A percentile compares a stretch with the other conserved stretches of the same genome.
phyloP scores from a whole-genome alignment of 2,329 filamentous ascomycete genomes.

The Calycina marina region DNA sequence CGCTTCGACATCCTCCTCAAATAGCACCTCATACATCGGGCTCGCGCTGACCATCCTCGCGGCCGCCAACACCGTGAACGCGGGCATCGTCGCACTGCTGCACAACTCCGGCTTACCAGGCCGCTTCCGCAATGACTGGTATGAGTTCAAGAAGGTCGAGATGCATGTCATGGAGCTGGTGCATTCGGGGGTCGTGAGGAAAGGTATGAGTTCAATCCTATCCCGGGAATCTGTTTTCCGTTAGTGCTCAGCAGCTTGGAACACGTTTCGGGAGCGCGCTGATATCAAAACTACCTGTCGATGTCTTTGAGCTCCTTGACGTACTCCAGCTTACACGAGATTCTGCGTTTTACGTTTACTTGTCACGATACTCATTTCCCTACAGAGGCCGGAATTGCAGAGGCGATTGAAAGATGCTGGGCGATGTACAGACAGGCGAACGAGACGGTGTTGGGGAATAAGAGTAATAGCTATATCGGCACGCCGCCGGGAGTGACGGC shows the following conservation, averaged over 20 bases:
- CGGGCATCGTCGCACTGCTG: slow-evolving; percentile 10
- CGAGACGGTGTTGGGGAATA: slow-evolving; percentile 6
- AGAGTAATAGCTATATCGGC: slow-evolving; percentile 3
- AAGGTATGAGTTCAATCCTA: too few species aligned
- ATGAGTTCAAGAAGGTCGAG: slow-evolving; percentile 12
- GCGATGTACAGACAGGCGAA: slow-evolving; percentile 6
- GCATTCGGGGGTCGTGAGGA: slow-evolving; percentile 6
- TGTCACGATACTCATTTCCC: too few species aligned
- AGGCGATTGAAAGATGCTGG: slow-evolving; percentile 7
- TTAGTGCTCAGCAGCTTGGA: too few species aligned
- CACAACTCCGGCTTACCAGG: slow-evolving; percentile 13
- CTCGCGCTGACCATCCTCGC: slow-evolving; percentile 13
- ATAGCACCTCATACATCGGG: background rate
- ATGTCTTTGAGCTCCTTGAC: too few species aligned
- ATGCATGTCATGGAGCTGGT: slow-evolving; percentile 7
- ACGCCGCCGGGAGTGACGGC: background rate
- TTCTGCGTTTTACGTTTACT: too few species aligned
- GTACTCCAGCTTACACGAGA: too few species aligned
- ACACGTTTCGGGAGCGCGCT: too few species aligned
- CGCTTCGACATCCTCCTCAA: slow-evolving; percentile 2
- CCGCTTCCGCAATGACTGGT: slow-evolving; percentile 11
- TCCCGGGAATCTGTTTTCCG: too few species aligned
- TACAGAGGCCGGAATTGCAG: slow-evolving; percentile 4
- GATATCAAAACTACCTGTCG: too few species aligned
- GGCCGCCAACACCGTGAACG: slow-evolving; percentile 12